These are phyloP conservation scores for Colletotrichum sp. DNA, from an alignment of 2,329 filamentous ascomycete species.

Conservation along the genomic window DNA sequence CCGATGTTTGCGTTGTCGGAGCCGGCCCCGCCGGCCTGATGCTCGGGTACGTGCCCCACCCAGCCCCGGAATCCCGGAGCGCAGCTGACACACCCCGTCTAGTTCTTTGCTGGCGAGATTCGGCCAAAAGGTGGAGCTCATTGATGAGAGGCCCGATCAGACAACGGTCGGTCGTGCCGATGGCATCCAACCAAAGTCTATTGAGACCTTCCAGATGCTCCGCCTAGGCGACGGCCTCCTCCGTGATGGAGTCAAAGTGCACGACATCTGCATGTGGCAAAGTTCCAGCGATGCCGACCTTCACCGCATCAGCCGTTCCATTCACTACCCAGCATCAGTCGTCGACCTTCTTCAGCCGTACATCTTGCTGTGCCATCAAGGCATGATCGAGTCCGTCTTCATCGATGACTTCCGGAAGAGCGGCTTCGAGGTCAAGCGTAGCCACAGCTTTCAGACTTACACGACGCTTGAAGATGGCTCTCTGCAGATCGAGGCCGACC, in stretches of 20 bases:
- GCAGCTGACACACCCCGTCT: neutral
- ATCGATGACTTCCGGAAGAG: conserved; percentile 57
- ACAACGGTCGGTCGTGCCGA: conserved; percentile 1
- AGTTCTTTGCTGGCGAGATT: conserved; percentile 8
- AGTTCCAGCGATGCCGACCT: conserved; percentile 9
- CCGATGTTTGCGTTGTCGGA: conserved; percentile 10
- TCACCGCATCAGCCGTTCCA: conserved; percentile 29
- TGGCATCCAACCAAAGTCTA: conserved; percentile 8
- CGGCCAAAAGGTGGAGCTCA: neutral
- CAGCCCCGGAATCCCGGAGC: neutral
- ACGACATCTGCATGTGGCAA: conserved; percentile 16
- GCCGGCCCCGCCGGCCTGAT: conserved; percentile 13
- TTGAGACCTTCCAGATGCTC: conserved; percentile 12
- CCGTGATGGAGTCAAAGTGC: conserved; percentile 32
- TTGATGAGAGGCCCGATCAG: conserved; percentile 1
- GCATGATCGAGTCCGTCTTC: conserved; percentile 63
- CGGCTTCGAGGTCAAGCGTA: conserved; percentile 51
- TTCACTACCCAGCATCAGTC: conserved; percentile 21
- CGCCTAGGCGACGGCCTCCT: neutral
- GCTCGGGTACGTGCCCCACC: conserved; percentile 9
- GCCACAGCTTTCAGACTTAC: conserved; percentile 1
- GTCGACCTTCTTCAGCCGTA: conserved; percentile 37
- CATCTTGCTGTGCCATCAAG: conserved; percentile 53
- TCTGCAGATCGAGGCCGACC: neutral
- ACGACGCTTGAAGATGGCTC: neutral